Conservation (phyloP, 164 flowering plant genomes). For the Saururus chinensis region DNA sequence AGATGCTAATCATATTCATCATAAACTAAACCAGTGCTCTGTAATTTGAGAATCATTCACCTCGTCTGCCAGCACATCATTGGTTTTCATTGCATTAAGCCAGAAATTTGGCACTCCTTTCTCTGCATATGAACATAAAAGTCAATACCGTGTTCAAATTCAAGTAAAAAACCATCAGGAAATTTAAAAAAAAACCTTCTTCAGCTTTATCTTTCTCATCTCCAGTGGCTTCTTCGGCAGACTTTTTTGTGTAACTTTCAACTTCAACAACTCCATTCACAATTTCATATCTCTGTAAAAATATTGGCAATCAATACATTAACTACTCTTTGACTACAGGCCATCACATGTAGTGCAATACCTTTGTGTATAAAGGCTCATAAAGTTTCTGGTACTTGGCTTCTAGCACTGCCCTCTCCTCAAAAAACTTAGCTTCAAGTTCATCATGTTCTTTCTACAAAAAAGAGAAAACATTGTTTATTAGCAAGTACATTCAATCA, state of each 20-base stretch:
- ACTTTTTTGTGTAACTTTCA: slow-evolving; percentile 1
- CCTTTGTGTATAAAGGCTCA: slow-evolving; percentile 20
- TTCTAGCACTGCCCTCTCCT: slow-evolving; percentile 24
- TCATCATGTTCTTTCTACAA: slow-evolving; percentile 23
- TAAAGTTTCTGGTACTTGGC: slow-evolving; percentile 25
- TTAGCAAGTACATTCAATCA: not conserved
- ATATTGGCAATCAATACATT: too few relatives aligned
- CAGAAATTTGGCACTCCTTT: slow-evolving; percentile 90
- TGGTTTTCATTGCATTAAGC: slow-evolving; percentile 79
- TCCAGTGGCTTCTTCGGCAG: not conserved
- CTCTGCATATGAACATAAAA: slow-evolving; percentile 17
- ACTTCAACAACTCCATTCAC: slow-evolving; percentile 14
- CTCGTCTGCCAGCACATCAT: slow-evolving; percentile 72
- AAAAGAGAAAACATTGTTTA: too few relatives aligned
- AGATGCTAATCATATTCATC: not conserved
- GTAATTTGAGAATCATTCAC: too few relatives aligned
- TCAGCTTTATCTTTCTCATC: not conserved
- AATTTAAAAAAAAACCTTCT: too few relatives aligned
- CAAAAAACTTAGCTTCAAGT: slow-evolving; percentile 22
- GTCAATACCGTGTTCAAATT: not conserved
- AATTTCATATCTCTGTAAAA: slow-evolving; percentile 8
- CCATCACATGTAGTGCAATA: not conserved
- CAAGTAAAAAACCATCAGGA: too few relatives aligned
- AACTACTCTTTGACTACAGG: not conserved
- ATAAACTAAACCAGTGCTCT: too few relatives aligned